phyloP scores from a whole-genome alignment of 768 basidiomycete species.

The Dioszegia aurantiaca region DNA sequence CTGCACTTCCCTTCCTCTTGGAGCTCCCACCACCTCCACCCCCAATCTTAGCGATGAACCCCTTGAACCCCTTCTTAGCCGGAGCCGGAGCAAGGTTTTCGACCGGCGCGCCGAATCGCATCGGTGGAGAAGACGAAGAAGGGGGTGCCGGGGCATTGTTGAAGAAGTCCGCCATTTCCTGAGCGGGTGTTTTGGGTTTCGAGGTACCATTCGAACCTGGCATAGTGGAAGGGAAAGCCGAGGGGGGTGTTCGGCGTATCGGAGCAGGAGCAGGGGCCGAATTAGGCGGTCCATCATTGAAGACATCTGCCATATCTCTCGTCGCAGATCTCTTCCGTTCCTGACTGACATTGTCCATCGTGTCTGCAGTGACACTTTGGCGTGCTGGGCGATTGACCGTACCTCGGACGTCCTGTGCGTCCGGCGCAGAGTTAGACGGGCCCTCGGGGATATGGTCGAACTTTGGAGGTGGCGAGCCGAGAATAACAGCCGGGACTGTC shows the following conservation, averaged over 20 bases:
- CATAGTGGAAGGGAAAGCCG: slow-evolving; percentile 3
- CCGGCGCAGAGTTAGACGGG: neutral
- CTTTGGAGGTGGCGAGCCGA: slow-evolving; percentile 35
- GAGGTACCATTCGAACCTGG: neutral
- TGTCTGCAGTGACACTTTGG: too few species aligned
- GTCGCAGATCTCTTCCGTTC: slow-evolving; percentile 2
- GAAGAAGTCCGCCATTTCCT: slow-evolving; percentile 48
- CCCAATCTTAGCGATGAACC: slow-evolving; percentile 77
- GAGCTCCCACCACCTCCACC: slow-evolving; percentile 32
- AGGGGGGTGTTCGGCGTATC: neutral
- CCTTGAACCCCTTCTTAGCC: slow-evolving; percentile 58
- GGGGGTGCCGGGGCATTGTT: slow-evolving; percentile 34
- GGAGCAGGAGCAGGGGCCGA: too few species aligned
- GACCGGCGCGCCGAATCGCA: slow-evolving; percentile 5
- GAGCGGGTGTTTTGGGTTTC: slow-evolving; percentile 25
- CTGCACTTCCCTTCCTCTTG: neutral
- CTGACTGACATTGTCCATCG: neutral
- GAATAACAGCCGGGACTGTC: slow-evolving; percentile 38
- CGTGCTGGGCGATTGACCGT: slow-evolving; percentile 11
- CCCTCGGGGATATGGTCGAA: slow-evolving; percentile 1
- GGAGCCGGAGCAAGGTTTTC: slow-evolving; percentile 24
- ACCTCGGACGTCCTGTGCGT: neutral
- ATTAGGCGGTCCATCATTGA: slow-evolving; percentile 5
- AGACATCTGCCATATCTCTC: slow-evolving; percentile 9
- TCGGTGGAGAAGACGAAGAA: slow-evolving; percentile 24